Conservation (phyloP, 1,284 basidiomycete genomes). For the Naganishia albida region DNA sequence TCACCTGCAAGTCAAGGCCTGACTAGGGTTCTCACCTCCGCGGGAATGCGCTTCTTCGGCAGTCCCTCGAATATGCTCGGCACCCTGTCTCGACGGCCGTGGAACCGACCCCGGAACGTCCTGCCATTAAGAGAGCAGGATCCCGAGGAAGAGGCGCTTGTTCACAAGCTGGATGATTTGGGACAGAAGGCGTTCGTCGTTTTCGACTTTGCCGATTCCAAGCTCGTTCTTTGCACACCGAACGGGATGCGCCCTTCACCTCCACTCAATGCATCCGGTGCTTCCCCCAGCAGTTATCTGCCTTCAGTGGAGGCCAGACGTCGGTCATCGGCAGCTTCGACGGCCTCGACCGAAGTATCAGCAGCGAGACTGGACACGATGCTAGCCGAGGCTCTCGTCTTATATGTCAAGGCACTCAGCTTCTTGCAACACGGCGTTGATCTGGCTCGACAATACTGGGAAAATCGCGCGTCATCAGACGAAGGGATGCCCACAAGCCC, state of each 20-base stretch:
- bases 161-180: conserved; percentile 76
- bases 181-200: conserved; percentile 95
- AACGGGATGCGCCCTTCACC: conserved; percentile 15
- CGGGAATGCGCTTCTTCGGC: conserved; percentile 88
- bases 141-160: conserved; percentile 75
- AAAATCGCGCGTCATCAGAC: conserved; percentile 43
- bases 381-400: conserved; percentile 73
- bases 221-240: conserved; percentile 71
- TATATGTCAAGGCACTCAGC: conserved; percentile 90
- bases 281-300: conserved; percentile 15
- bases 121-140: conserved; percentile 56
- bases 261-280: conserved; percentile 10
- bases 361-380: conserved; percentile 45
- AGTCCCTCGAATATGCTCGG: conserved; percentile 52
- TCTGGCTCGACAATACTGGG: conserved; percentile 55
- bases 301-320: conserved; percentile 28
- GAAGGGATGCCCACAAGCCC: conserved; percentile 47
- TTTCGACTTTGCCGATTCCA: conserved; percentile 88
- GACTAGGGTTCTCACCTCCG: conserved; percentile 80
- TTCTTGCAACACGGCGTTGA: conserved; percentile 91
- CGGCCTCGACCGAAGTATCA: conserved; percentile 35
- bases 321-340: conserved; percentile 37
- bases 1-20: conserved; percentile 61
- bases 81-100: conserved; percentile 26
- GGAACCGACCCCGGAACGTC: conserved; percentile 14